Evolutionary conservation across 1,139 yeast species (phyloP).

Genomic region (Nakaseomyces delphensis): DNA sequence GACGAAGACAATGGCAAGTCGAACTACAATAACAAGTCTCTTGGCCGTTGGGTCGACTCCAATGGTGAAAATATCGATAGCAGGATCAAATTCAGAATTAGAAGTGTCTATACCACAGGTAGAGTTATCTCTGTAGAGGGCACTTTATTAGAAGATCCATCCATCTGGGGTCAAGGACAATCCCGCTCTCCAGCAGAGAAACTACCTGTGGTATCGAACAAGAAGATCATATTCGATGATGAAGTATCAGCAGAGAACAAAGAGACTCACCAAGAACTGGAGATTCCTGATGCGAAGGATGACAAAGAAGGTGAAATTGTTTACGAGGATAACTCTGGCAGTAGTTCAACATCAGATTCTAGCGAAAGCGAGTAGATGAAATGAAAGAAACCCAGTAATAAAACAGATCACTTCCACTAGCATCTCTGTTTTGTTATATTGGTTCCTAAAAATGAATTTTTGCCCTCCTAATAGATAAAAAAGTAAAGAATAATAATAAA

Average conservation of each 20-base stretch:
- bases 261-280: constrained; percentile 31
- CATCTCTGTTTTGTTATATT: too few relatives aligned
- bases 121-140: constrained; percentile 82
- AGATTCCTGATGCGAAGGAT: constrained; percentile 28
- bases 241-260: constrained; percentile 31
- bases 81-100: constrained; percentile 64
- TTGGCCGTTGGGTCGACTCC: constrained; percentile 84
- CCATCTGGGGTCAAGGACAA: constrained; percentile 11
- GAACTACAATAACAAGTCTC: constrained; percentile 38
- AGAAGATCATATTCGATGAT: constrained; percentile 36
- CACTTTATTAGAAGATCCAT: constrained; percentile 42
- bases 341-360: constrained; percentile 23
- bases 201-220: constrained; percentile 36
- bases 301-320: constrained; percentile 29
- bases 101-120: constrained; percentile 67
- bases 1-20: constrained; percentile 10
- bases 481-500: too few relatives aligned
- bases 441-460: too few relatives aligned
- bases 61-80: constrained; percentile 71
- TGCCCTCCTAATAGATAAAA: too few relatives aligned
- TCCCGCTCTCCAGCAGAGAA: constrained; percentile 30
- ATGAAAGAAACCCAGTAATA: too few relatives aligned
- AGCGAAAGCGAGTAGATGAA: constrained; percentile 25
- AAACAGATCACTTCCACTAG: too few relatives aligned
- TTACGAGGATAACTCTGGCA: constrained; percentile 29